Evolutionary conservation across 1,284 basidiomycete species (phyloP).

Genomic region (Laetiporus sulphureus): DNA sequence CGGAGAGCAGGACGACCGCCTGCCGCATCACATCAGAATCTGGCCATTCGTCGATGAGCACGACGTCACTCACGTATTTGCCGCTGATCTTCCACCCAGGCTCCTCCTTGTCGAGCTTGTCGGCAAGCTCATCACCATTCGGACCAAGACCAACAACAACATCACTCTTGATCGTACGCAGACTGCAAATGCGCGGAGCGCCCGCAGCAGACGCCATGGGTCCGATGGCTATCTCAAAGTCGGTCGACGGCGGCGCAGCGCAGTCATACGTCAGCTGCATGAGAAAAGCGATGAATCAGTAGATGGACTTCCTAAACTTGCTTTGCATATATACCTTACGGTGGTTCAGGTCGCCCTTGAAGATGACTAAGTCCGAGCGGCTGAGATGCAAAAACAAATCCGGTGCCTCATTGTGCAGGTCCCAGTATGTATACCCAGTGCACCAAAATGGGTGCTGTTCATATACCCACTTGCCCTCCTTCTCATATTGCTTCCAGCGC

Average conservation of each 20-base stretch:
- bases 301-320: slow-evolving; percentile 31
- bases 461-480: slow-evolving; percentile 91
- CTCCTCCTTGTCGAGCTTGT: slow-evolving; percentile 81
- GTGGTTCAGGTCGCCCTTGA: slow-evolving; percentile 91
- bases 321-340: slow-evolving; percentile 22
- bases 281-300: neutral
- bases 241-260: slow-evolving; percentile 85
- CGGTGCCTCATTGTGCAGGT: slow-evolving; percentile 82
- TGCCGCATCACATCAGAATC: slow-evolving; percentile 22
- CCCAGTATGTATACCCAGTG: slow-evolving; percentile 94
- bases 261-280: slow-evolving; percentile 80
- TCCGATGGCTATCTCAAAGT: slow-evolving; percentile 90
- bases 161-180: slow-evolving; percentile 88
- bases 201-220: slow-evolving; percentile 88
- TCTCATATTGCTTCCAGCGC: slow-evolving; percentile 97
- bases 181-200: slow-evolving; percentile 80
- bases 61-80: slow-evolving; percentile 69
- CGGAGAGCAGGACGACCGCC: slow-evolving; percentile 82
- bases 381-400: slow-evolving; percentile 94
- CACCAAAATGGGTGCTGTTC: slow-evolving; percentile 98
- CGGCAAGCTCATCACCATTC: slow-evolving; percentile 69
- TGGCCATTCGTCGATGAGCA: neutral
- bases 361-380: slow-evolving; percentile 88
- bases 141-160: slow-evolving; percentile 66
- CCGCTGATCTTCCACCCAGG: slow-evolving; percentile 97